A percentile compares a stretch with the other conserved stretches of the same genome.
Evolutionary conservation across 1,284 basidiomycete genomes (phyloP).

Genomic region (Ustilago vetiveriae): DNA sequence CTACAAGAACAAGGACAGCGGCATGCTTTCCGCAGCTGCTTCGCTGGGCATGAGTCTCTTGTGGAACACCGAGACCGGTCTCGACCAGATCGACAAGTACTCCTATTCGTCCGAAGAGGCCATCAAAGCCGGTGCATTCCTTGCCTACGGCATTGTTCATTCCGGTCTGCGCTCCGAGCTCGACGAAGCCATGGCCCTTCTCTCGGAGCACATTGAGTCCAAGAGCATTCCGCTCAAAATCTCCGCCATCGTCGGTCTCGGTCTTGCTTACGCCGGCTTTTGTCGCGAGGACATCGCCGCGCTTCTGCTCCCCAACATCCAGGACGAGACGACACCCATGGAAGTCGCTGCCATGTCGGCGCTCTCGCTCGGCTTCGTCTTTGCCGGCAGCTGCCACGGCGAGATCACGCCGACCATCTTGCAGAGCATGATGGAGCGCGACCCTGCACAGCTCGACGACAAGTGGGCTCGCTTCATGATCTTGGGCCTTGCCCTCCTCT

Average conservation of each 20-base stretch:
- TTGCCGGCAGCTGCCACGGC: conserved; percentile 93
- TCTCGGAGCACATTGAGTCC: conserved; percentile 91
- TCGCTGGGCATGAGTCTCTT: conserved; percentile 90
- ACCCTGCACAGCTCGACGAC: conserved; percentile 60
- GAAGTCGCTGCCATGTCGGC: conserved; percentile 88
- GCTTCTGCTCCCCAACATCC: conserved; percentile 61
- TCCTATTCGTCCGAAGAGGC: conserved; percentile 95
- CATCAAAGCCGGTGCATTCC: conserved; percentile 94
- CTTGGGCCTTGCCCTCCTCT: conserved; percentile 88
- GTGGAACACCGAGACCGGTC: conserved; percentile 95
- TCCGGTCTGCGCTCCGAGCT: conserved; percentile 89
- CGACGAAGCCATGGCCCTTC: conserved; percentile 89
- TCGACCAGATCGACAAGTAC: conserved; percentile 96
- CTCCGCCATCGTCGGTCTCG: conserved; percentile 78
- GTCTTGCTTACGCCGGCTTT: conserved; percentile 92
- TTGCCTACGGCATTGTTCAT: conserved; percentile 94
- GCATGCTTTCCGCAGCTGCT: conserved; percentile 96
- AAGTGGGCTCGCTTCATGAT: conserved; percentile 94
- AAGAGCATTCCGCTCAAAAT: conserved; percentile 84
- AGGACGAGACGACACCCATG: conserved; percentile 73
- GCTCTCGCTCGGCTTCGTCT: conserved; percentile 91
- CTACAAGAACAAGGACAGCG: conserved; percentile 99
- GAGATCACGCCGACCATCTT: conserved; percentile 90
- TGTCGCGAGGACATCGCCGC: conserved; percentile 81
- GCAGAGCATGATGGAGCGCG: conserved; percentile 82